Base-by-base conservation (phyloP, 2,329 filamentous ascomycete species). In the Lizonia empirigonia region DNA sequence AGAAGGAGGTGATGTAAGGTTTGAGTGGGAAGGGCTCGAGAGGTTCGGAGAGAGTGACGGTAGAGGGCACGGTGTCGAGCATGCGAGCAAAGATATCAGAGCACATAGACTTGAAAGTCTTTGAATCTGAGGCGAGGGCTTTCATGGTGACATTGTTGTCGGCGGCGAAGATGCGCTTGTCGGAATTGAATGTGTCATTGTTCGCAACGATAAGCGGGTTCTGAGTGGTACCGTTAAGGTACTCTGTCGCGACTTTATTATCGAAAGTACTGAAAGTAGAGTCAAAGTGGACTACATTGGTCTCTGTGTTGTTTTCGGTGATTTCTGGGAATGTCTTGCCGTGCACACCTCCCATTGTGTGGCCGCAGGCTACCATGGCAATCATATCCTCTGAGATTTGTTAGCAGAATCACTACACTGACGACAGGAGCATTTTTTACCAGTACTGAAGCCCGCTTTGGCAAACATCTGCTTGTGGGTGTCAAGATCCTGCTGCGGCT, bases 261-360 rank as follows among this genome's bases (percentile, higher is more conserved):
- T 74, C 71, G 34, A 68, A 63, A 0, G 22, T 56, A 5, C 47
- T 37, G 2, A 53, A 50, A 13, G 60, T 72, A 2, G 59, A 60
- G 38, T 71, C 67, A 33, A 70, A 65, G 23, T 45, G 50, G n/a
- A 51, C 48, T 5, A 56, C 56, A 5, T 65, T 63, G 42, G 66
- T 65, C 15, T 59, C 47, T 1, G 59, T 52, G 38, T 36, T 53
- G n/a, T 59, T 55, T 18, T 51, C 48, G 46, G 53, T 35, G 36
- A 73, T 68, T 24, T 68, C 59, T 10, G 70, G 70, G 20, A 51
- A 41, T 62, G 67, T 16, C 64, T 65, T 23, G 52, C 59, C 22
- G 59, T 73, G 70, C 7, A 73, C 69, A n/a, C 68, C 64, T 15
- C 71, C 71, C 24, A 74, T 57, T 1, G 63, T 67, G 47, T 74